Percentiles rank a stretch among this genome's conserved stretches.
Evolutionary conservation across 192 early-diverging fungal genomes (phyloP).

Genomic region (Rhizophagus clarus): DNA sequence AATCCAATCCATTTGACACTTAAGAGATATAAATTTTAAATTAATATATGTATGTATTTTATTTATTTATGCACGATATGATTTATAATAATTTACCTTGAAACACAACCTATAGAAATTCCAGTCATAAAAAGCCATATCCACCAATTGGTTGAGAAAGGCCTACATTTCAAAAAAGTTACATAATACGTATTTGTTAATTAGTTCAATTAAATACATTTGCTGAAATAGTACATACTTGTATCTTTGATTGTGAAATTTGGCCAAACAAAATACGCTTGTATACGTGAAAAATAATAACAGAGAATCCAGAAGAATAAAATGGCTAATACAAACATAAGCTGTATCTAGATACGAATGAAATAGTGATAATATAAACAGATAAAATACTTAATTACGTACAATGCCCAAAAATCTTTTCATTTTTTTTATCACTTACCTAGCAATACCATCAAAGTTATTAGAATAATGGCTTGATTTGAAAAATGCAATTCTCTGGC

Average conservation of each 20-base stretch:
- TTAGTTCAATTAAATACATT: background rate
- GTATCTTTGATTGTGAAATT: slow-evolving; percentile 74
- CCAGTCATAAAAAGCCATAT: slow-evolving; percentile 86
- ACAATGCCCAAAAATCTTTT: slow-evolving; percentile 67
- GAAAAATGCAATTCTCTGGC: slow-evolving; percentile 74
- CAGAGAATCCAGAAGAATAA: slow-evolving; percentile 96
- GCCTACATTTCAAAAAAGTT: slow-evolving; percentile 41
- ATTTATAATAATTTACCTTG: slow-evolving; percentile 50
- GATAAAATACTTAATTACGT: background rate
- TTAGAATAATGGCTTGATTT: slow-evolving; percentile 64
- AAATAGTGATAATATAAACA: slow-evolving; percentile 3
- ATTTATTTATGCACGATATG: slow-evolving; percentile 19
- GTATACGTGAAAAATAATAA: slow-evolving; percentile 85
- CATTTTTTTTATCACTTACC: slow-evolving; percentile 54
- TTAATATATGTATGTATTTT: background rate
- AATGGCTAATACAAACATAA: slow-evolving; percentile 76
- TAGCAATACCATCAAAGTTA: slow-evolving; percentile 79
- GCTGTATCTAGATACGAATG: slow-evolving; percentile 60
- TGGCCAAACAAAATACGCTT: slow-evolving; percentile 66
- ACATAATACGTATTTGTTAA: background rate
- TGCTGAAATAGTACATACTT: slow-evolving; percentile 38
- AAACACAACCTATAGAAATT: slow-evolving; percentile 79
- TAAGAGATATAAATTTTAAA: slow-evolving; percentile 23
- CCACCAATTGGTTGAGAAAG: slow-evolving; percentile 90
- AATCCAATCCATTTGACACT: slow-evolving; percentile 98